These are phyloP conservation scores for Exidia glandulosa DNA, from an alignment of 768 basidiomycete genomes.

Conservation along the genomic window DNA sequence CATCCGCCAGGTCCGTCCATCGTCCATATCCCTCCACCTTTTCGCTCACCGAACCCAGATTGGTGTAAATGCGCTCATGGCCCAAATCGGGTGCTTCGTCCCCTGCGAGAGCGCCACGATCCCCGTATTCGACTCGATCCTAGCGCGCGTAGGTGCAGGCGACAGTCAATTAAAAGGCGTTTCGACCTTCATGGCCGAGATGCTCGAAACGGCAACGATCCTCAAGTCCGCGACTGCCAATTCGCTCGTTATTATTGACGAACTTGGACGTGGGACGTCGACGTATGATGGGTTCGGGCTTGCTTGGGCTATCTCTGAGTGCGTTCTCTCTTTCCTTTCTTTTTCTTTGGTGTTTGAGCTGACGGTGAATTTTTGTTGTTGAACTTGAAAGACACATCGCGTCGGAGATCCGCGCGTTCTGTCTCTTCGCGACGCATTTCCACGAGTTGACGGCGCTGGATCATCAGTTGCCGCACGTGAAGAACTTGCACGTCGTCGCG, in stretches of 20 bases:
- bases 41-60: slow-evolving; percentile 33
- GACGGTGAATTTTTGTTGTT: not conserved
- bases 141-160: slow-evolving; percentile 93
- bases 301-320: slow-evolving; percentile 99
- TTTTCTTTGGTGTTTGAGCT: not conserved
- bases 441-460: slow-evolving; percentile 92
- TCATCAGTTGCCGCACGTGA: slow-evolving; percentile 75
- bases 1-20: slow-evolving; percentile 70
- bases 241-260: slow-evolving; percentile 95
- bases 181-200: slow-evolving; percentile 99
- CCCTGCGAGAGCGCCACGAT: slow-evolving; percentile 79
- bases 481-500: slow-evolving; percentile 92
- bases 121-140: slow-evolving; percentile 90
- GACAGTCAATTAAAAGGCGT: slow-evolving; percentile 97
- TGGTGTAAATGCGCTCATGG: slow-evolving; percentile 94
- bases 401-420: slow-evolving; percentile 83
- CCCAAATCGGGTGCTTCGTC: slow-evolving; percentile 90
- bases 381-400: slow-evolving; percentile 66
- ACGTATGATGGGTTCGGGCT: slow-evolving; percentile 97
- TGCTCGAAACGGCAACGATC: slow-evolving; percentile 97
- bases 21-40: not conserved
- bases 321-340: slow-evolving; percentile 13
- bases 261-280: slow-evolving; percentile 91
- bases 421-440: slow-evolving; percentile 95
- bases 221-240: slow-evolving; percentile 88